These are phyloP conservation scores for Cyclotella choctawhatcheeana DNA, from an alignment of 108 stramenopile genomes.

Conservation along the genomic window DNA sequence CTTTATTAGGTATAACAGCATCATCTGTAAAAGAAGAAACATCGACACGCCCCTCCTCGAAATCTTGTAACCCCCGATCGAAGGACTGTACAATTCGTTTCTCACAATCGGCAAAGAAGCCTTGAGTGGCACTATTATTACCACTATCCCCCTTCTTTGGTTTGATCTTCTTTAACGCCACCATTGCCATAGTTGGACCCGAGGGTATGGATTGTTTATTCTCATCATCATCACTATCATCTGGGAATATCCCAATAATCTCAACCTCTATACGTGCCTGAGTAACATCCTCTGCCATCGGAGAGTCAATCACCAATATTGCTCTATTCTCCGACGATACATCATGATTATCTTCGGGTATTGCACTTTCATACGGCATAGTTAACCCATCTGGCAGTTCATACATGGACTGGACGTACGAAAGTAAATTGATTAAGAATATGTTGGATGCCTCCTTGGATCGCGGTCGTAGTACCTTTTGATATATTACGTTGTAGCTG, in stretches of 20 bases:
- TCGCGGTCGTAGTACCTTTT: slow-evolving; percentile 68
- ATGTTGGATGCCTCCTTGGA: slow-evolving; percentile 13
- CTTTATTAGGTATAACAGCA: background rate
- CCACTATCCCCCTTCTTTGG: slow-evolving; percentile 12
- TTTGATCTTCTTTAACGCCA: slow-evolving; percentile 53
- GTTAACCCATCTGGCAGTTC: slow-evolving; percentile 68
- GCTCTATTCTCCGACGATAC: slow-evolving; percentile 32
- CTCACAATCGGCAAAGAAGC: slow-evolving; percentile 79
- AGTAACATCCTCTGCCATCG: slow-evolving; percentile 58
- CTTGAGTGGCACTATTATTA: slow-evolving; percentile 24
- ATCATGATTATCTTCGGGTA: slow-evolving; percentile 30
- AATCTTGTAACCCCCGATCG: slow-evolving; percentile 81
- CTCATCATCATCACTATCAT: slow-evolving; percentile 23
- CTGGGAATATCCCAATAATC: slow-evolving; percentile 77
- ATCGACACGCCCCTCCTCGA: slow-evolving; percentile 61
- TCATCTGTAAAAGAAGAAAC: slow-evolving; percentile 2
- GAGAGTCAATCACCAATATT: slow-evolving; percentile 71
- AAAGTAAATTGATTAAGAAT: slow-evolving; percentile 67
- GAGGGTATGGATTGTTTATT: background rate
- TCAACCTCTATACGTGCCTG: slow-evolving; percentile 76
- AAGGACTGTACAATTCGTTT: slow-evolving; percentile 65
- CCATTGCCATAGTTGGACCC: slow-evolving; percentile 80
- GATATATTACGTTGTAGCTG: slow-evolving; percentile 63
- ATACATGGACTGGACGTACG: slow-evolving; percentile 71
- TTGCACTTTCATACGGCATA: slow-evolving; percentile 68